Base-by-base conservation (phyloP, 495 filamentous ascomycete genomes). In the Bathelium albidoporum region DNA sequence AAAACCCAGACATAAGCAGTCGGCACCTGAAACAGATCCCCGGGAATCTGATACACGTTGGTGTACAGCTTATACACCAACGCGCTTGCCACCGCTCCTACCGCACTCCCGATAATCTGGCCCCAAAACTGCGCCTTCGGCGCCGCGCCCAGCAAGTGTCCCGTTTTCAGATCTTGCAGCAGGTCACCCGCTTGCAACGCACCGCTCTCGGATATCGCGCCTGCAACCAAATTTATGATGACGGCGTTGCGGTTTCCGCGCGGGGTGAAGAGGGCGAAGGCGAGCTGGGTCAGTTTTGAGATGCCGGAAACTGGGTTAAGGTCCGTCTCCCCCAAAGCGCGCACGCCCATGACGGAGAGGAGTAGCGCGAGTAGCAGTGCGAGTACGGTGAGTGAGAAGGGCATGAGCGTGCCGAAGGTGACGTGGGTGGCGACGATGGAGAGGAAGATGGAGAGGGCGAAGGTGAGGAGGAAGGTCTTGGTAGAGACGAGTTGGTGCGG, bases 91-190 rank as follows among this genome's bases (percentile, higher is more conserved):
- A 97, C 80, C 12, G 95, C 93, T 5, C 94, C 94, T n/a, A 90
- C 85, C 0, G 89, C 82, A 44, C 85, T 89, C 12, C 94, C 94
- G 58, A 99, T 90, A 22, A 97, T 85, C 71, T 97, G 95, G 1
- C 94, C 94, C 76, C 88, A 95, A 75, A 99, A 97, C 69, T 99
- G 94, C 0, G 95, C 95, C 61, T 88, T 93, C 16, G 95, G 94
- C 12, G 90, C 84, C 10, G 94, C 94, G 16, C 91, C 91, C 2
- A 99, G 81, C 0, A 99, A 77, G 74, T 99, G 91, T 2, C 94
- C 94, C 0, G 94, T 96, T 74, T 99, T 99, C 34, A 99, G 82
- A 71, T 99, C 94, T 69, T 99, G 94, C 89, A 99, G 91, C 71
- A 99, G 85, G 72, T 99, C 94, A 14, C 94, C 94, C 2, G 94